Evolutionary conservation across 1,284 basidiomycete species (phyloP).

Genomic region (Leccinum pachyderme): DNA sequence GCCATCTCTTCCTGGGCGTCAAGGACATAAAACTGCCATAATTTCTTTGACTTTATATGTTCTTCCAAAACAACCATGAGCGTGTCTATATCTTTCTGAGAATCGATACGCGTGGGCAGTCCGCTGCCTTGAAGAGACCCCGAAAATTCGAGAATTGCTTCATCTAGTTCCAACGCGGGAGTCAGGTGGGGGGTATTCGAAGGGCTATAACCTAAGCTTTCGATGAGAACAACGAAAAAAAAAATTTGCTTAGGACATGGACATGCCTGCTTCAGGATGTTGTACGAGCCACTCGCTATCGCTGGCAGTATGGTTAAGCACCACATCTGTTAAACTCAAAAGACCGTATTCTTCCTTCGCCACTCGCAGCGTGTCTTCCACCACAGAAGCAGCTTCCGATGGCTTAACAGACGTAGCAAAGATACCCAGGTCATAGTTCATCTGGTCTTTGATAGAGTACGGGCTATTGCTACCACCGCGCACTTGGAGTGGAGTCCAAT

Average conservation of each 20-base stretch:
- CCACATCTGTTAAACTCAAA: slow-evolving; percentile 87
- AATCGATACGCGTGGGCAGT: slow-evolving; percentile 70
- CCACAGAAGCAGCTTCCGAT: slow-evolving; percentile 53
- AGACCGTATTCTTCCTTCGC: slow-evolving; percentile 86
- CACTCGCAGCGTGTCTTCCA: slow-evolving; percentile 62
- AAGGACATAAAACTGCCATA: slow-evolving; percentile 94
- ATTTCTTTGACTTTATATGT: slow-evolving; percentile 60
- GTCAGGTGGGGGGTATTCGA: slow-evolving; percentile 86
- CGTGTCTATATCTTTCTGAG: slow-evolving; percentile 63
- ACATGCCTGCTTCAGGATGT: slow-evolving; percentile 88
- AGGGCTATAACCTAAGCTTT: slow-evolving; percentile 74
- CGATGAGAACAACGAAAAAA: slow-evolving; percentile 9
- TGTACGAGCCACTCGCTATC: slow-evolving; percentile 89
- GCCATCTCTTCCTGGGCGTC: slow-evolving; percentile 63
- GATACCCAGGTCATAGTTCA: slow-evolving; percentile 74
- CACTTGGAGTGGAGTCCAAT: slow-evolving; percentile 92
- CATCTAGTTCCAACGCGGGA: slow-evolving; percentile 86
- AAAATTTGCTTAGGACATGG: slow-evolving; percentile 10
- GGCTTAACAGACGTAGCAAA: slow-evolving; percentile 49
- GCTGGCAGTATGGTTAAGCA: slow-evolving; percentile 93
- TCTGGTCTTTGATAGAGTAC: slow-evolving; percentile 88
- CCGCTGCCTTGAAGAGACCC: slow-evolving; percentile 58
- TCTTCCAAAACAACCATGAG: slow-evolving; percentile 65
- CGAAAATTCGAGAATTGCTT: slow-evolving; percentile 81
- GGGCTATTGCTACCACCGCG: slow-evolving; percentile 86